Base-by-base conservation (phyloP, 768 basidiomycete genomes). In the Pholiota molesta region DNA sequence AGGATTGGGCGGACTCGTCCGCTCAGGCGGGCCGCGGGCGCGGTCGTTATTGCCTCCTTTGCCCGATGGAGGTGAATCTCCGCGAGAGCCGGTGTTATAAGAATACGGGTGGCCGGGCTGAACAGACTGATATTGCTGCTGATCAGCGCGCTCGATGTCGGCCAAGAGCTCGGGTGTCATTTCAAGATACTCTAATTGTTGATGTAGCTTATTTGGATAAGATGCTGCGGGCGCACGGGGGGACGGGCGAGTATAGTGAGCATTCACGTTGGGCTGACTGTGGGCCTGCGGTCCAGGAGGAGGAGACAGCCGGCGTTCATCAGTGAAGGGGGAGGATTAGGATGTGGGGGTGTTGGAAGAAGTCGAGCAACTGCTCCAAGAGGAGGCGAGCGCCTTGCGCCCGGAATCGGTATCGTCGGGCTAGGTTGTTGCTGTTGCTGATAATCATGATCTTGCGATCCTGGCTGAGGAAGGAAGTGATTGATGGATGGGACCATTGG, bases 101-200 rank as follows among this genome's bases (percentile, higher is more conserved):
- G 72, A 65, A 63, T 71, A 70, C 51, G 77, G 66, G 40, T 70
- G 69, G 31, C 56, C 75, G n/a, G 59, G 52, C 17, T 31, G 59
- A 28, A 54, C 39, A 8, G 74, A 75, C 65, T 82, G 80, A 40
- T 77, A 77, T 59, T 87, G 84, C 63, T 84, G 74, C 72, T 90
- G 86, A 23, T 86, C 87, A n/a, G 86, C 86, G 45, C 85, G 82
- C 69, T 91, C 90, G 63, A 90, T 88, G 64, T 90, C 87, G 33
- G 85, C 86, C 73, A 90, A 77, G 29, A 90, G 78, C 64, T 90
- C 86, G 37, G 85, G 84, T 0, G 89, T 89, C 80, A 91, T 83
- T 54, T 88, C 82, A 81, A 85, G 89, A 39, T 29, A 58, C 33
- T 58, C 57, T 11, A 82, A 68, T 11, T 77, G 73, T 11, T 77